Conservation (phyloP, 345 rosid species). For the Bruguiera sexangula region DNA sequence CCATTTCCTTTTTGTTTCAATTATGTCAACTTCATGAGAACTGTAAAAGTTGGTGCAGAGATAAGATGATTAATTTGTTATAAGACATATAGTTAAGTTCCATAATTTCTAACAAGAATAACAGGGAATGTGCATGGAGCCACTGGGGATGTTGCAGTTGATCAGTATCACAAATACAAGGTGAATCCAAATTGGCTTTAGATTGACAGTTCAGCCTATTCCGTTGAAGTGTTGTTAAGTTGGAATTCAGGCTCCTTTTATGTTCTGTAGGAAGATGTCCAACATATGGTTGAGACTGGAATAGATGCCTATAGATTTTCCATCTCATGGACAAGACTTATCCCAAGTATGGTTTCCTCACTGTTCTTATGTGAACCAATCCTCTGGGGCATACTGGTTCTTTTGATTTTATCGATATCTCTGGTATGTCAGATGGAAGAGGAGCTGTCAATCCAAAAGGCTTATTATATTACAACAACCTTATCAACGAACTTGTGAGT, state of each 20-base stretch:
- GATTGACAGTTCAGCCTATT: no score
- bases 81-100: background rate
- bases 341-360: conserved; percentile 44
- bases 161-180: conserved; percentile 64
- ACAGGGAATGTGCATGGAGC: conserved; percentile 38
- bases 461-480: conserved; percentile 50
- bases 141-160: conserved; percentile 50
- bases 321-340: conserved; percentile 78
- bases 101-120: conserved; percentile 4
- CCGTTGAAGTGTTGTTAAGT: background rate
- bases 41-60: background rate
- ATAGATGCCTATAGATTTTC: conserved; percentile 73
- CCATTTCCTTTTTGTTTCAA: background rate
- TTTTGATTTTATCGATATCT: background rate
- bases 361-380: background rate
- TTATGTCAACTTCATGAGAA: background rate
- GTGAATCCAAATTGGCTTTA: conserved; percentile 18
- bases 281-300: conserved; percentile 60
- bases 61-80: background rate
- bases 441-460: conserved; percentile 57
- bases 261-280: conserved; percentile 68
- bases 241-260: background rate
- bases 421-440: conserved; percentile 49
- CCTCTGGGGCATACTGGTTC: background rate
- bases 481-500: conserved; percentile 43